phyloP scores from a whole-genome alignment of 1,139 yeast genomes.

The Taphrina pruni region DNA sequence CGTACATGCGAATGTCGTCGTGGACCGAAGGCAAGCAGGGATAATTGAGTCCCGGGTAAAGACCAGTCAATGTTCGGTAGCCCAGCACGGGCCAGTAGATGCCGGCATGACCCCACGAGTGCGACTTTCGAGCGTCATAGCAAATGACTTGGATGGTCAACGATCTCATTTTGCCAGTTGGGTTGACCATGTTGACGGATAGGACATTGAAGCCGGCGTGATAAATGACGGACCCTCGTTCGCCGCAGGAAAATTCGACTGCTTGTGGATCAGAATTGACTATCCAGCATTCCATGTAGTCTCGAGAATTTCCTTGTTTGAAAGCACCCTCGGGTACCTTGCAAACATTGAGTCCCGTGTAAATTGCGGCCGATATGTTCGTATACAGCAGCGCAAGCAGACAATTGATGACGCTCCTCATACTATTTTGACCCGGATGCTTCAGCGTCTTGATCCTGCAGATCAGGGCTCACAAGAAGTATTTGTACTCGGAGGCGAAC shows the following conservation, averaged over 20 bases:
- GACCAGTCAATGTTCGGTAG: not conserved
- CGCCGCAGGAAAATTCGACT: not conserved
- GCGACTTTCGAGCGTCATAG: not conserved
- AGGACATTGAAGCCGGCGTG: conserved; percentile 1
- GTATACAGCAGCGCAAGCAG: not conserved
- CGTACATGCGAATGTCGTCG: not conserved
- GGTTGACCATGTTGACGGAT: not conserved
- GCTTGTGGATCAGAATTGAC: not conserved
- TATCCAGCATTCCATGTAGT: not conserved
- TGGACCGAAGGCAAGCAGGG: not conserved
- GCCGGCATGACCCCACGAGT: conserved; percentile 6
- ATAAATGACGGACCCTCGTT: not conserved
- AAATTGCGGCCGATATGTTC: not conserved
- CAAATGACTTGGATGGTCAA: conserved; percentile 3
- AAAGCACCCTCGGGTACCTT: conserved; percentile 1
- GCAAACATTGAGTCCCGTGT: not conserved
- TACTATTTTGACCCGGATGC: not conserved
- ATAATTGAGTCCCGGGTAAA: conserved; percentile 1
- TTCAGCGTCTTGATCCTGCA: no score
- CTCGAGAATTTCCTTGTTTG: not conserved
- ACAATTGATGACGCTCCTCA: not conserved
- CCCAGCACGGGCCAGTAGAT: conserved; percentile 10
- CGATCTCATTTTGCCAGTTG: not conserved
- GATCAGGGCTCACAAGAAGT: no score
- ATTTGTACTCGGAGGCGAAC: no score